These are phyloP conservation scores for Symbiodinium pilosum DNA, from an alignment of 73 alveolate species.

Conservation along the genomic window DNA sequence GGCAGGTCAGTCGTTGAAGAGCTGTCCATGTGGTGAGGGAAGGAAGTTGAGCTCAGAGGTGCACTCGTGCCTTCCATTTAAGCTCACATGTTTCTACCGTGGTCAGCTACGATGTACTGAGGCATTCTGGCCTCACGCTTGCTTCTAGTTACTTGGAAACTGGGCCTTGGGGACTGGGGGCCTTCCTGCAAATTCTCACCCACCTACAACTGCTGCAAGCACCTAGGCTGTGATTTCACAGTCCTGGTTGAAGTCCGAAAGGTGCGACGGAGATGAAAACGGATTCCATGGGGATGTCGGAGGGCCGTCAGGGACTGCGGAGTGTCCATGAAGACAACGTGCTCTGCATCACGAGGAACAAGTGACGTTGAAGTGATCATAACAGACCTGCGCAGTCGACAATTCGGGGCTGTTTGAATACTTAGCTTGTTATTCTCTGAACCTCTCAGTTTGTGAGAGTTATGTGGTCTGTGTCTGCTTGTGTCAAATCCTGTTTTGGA, in stretches of 20 bases:
- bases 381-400: constrained; percentile 16
- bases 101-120: too few relatives aligned
- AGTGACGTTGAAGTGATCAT: constrained; percentile 17
- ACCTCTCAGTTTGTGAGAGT: neutral
- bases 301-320: constrained; percentile 23
- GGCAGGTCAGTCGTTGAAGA: constrained; percentile 8
- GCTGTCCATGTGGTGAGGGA: constrained; percentile 9
- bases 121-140: too few relatives aligned
- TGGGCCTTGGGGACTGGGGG: neutral
- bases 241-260: constrained; percentile 12
- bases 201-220: neutral
- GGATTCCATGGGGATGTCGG: constrained; percentile 25
- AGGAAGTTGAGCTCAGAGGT: constrained; percentile 20
- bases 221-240: neutral
- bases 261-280: constrained; percentile 26
- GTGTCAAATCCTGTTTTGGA: too few relatives aligned
- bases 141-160: neutral
- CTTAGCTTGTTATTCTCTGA: neutral
- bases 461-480: neutral
- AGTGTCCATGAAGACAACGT: constrained; percentile 6
- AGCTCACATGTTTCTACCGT: neutral
- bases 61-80: constrained; percentile 16
- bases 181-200: neutral
- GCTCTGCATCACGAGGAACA: constrained; percentile 15
- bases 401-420: neutral